Percentiles rank a stretch among this genome's conserved stretches.
Conservation (phyloP, 495 filamentous ascomycete species). For the Aspergillus olivimuriae region DNA sequence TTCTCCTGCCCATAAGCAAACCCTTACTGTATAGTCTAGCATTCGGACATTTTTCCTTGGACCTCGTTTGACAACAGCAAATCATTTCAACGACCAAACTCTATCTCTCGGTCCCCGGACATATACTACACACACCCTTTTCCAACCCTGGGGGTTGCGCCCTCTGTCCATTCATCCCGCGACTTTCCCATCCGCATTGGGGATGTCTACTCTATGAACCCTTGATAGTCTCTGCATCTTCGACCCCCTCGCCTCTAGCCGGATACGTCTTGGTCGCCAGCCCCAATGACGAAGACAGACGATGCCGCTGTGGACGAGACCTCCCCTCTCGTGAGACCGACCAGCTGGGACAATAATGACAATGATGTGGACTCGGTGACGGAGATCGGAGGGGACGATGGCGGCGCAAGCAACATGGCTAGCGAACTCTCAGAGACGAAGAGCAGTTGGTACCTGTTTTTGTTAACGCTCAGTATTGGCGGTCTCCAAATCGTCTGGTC, state of each 20-base stretch:
- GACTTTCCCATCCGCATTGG: too few species aligned
- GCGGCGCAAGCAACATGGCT: conserved; percentile 12
- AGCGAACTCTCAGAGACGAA: conserved; percentile 36
- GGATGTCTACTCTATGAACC: too few species aligned
- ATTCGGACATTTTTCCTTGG: background rate
- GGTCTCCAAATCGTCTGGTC: conserved; percentile 92
- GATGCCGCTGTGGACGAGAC: conserved; percentile 22
- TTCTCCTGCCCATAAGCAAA: background rate
- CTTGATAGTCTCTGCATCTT: too few species aligned
- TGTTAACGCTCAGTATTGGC: conserved; percentile 76
- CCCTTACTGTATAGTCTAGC: background rate
- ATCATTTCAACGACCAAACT: too few species aligned
- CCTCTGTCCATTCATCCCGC: too few species aligned
- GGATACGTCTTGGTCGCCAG: background rate
- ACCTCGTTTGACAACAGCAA: background rate
- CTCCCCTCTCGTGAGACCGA: conserved; percentile 34
- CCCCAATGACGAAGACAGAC: conserved; percentile 13
- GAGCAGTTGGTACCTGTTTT: conserved; percentile 72
- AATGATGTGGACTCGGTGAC: conserved; percentile 14
- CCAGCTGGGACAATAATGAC: conserved; percentile 16
- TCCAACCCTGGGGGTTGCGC: too few species aligned
- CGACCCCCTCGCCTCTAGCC: background rate
- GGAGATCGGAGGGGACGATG: conserved; percentile 8
- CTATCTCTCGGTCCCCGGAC: too few species aligned
- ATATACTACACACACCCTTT: too few species aligned